Evolutionary conservation across 192 early-diverging fungal genomes (phyloP).

Genomic region (Coemansia sp.): DNA sequence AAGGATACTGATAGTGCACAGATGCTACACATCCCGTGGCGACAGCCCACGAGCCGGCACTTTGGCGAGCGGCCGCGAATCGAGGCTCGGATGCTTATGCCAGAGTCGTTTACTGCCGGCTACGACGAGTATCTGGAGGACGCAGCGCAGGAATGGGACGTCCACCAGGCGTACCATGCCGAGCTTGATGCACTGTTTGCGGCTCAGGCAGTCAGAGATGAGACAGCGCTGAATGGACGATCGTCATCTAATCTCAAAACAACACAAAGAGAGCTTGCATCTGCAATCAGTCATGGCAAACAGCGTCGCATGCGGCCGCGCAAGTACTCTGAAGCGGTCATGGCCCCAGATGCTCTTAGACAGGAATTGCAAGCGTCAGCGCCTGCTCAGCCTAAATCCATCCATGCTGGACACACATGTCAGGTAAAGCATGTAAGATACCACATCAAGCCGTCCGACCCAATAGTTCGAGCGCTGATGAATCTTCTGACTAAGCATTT

Average conservation of each 20-base stretch:
- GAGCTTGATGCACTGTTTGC: slow-evolving; percentile 44
- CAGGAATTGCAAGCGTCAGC: not conserved
- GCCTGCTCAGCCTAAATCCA: not conserved
- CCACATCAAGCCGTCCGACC: slow-evolving; percentile 60
- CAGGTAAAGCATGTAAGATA: slow-evolving; percentile 22
- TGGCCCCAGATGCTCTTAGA: not conserved
- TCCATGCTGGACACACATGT: not conserved
- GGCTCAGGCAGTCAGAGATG: slow-evolving; percentile 33
- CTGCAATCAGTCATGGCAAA: slow-evolving; percentile 17
- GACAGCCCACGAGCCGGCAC: slow-evolving; percentile 5
- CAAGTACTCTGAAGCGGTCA: slow-evolving; percentile 53
- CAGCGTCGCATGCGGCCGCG: slow-evolving; percentile 45
- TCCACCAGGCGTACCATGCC: slow-evolving; percentile 45
- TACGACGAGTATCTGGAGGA: slow-evolving; percentile 61
- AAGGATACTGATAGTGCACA: slow-evolving; percentile 20
- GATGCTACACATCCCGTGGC: slow-evolving; percentile 44
- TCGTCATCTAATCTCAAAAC: not conserved
- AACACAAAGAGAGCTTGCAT: slow-evolving; percentile 1
- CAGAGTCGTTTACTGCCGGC: slow-evolving; percentile 42
- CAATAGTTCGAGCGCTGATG: slow-evolving; percentile 67
- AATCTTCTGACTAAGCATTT: slow-evolving; percentile 76
- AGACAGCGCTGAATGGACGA: not conserved
- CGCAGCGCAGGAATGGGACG: slow-evolving; percentile 53
- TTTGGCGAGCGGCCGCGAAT: slow-evolving; percentile 15
- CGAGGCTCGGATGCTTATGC: slow-evolving; percentile 27